phyloP scores from a whole-genome alignment of 2,329 filamentous ascomycete species.

The Lizonia empirigonia region DNA sequence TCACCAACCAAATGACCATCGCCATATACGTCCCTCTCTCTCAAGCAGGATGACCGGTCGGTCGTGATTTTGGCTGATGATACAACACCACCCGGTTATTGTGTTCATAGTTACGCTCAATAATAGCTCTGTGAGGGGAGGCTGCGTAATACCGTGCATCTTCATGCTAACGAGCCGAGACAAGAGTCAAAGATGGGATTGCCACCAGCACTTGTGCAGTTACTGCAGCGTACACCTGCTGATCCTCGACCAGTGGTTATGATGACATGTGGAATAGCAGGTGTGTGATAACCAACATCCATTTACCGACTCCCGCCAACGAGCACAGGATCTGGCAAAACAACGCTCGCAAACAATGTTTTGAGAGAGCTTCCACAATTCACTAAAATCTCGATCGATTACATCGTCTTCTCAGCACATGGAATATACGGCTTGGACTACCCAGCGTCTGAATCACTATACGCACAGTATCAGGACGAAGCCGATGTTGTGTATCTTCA shows the following conservation, averaged over 20 bases:
- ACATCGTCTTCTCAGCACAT: slow-evolving; percentile 10
- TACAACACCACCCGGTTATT: background rate
- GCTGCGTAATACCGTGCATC: background rate
- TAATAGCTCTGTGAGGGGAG: background rate
- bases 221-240: slow-evolving; percentile 4
- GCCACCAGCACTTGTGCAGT: background rate
- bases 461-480: slow-evolving; percentile 12
- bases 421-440: slow-evolving; percentile 21
- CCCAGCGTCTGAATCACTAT: slow-evolving; percentile 4
- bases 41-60: background rate
- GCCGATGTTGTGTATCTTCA: slow-evolving; percentile 6
- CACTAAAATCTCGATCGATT: slow-evolving; percentile 14
- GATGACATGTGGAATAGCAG: slow-evolving; percentile 20
- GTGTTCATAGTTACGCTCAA: background rate
- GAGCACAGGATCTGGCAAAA: slow-evolving; percentile 16
- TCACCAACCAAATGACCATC: background rate
- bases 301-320: background rate
- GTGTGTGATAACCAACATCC: background rate
- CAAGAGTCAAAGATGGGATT: background rate
- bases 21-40: background rate
- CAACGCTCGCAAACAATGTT: slow-evolving; percentile 14
- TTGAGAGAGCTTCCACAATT: slow-evolving; percentile 5
- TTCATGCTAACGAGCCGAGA: background rate
- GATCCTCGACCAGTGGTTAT: slow-evolving; percentile 6
- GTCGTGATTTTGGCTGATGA: background rate